Evolutionary conservation across 768 basidiomycete species (phyloP).

Genomic region (Mycena epipterygia): DNA sequence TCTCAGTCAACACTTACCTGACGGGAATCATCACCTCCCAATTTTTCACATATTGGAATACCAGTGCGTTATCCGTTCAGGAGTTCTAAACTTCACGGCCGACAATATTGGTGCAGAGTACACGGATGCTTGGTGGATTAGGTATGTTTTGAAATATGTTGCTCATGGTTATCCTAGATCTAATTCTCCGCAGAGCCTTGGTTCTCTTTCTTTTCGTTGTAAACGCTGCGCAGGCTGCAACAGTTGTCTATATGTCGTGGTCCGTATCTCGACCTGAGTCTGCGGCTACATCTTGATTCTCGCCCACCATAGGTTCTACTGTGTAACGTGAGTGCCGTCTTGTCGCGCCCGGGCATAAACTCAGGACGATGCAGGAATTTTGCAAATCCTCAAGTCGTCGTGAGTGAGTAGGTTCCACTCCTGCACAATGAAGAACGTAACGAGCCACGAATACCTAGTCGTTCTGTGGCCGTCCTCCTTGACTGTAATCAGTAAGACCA

Average conservation of each 20-base stretch:
- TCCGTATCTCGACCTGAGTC: not conserved
- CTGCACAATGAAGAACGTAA: not conserved
- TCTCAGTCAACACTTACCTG: not conserved
- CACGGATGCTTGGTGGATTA: not conserved
- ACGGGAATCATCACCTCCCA: not conserved
- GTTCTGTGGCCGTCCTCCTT: not conserved
- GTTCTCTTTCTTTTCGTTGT: not conserved
- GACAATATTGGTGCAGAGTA: not conserved
- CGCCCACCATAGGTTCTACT: not conserved
- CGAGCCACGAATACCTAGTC: not conserved
- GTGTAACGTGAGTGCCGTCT: not conserved
- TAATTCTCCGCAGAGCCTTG: not conserved
- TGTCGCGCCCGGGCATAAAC: not conserved
- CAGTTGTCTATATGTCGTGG: constrained; percentile 3
- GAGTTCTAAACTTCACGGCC: not conserved
- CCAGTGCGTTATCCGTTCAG: not conserved
- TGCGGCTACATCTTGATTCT: not conserved
- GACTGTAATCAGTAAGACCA: constrained; percentile 1
- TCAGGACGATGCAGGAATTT: not conserved
- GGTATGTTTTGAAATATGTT: not conserved
- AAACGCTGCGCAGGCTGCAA: not conserved
- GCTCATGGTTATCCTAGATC: not conserved
- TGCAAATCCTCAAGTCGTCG: not conserved
- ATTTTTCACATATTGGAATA: constrained; percentile 1
- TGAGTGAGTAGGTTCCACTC: not conserved